Evolutionary conservation across 2,329 filamentous ascomycete species (phyloP).

Genomic region (Epicoccum nigrum): DNA sequence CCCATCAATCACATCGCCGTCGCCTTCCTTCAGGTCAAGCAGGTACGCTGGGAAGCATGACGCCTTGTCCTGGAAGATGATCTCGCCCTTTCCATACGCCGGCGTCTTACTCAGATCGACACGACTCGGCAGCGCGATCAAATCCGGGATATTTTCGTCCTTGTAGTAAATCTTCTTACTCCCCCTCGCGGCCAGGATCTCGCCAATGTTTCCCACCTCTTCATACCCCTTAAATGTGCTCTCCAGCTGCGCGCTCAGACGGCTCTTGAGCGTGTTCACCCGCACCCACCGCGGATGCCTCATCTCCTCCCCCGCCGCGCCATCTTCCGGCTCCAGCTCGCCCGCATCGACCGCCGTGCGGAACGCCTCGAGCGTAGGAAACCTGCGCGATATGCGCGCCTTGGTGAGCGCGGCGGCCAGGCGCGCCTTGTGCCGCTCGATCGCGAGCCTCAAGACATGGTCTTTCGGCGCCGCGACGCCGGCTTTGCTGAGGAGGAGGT

Average conservation of each 20-base stretch:
- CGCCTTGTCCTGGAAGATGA: constrained; percentile 95
- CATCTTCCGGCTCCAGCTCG: constrained; percentile 35
- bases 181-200: constrained; percentile 57
- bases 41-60: constrained; percentile 96
- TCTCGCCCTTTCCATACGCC: constrained; percentile 75
- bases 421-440: constrained; percentile 82
- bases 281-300: constrained; percentile 89
- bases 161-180: constrained; percentile 65
- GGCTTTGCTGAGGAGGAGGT: constrained; percentile 78
- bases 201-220: constrained; percentile 61
- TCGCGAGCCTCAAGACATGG: constrained; percentile 76
- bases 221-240: constrained; percentile 73
- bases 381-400: constrained; percentile 73
- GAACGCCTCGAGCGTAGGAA: constrained; percentile 71
- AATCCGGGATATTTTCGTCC: constrained; percentile 82
- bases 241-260: constrained; percentile 72
- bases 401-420: constrained; percentile 83
- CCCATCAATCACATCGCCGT: constrained; percentile 85
- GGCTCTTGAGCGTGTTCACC: constrained; percentile 78
- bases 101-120: constrained; percentile 73
- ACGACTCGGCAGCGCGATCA: constrained; percentile 77
- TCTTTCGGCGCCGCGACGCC: constrained; percentile 81
- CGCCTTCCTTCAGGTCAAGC: constrained; percentile 68
- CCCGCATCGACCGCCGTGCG: constrained; percentile 61
- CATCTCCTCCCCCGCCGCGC: constrained; percentile 49